Conservation (phyloP, 176 grass and related monocot genomes). For the Leersia perrieri region DNA sequence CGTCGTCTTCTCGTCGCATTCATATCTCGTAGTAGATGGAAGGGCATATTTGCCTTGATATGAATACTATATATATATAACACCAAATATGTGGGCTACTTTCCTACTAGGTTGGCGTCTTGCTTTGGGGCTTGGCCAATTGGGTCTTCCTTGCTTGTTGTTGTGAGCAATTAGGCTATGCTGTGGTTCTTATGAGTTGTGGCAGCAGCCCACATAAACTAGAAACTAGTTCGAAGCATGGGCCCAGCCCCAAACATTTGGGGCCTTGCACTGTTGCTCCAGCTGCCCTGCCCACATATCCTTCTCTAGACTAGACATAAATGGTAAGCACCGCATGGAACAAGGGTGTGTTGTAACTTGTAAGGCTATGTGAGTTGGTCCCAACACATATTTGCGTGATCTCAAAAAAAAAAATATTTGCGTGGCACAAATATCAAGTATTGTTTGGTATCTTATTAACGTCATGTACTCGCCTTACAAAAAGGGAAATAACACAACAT, state of each 20-base stretch:
- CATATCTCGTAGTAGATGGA: no score
- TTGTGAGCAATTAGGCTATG: background rate
- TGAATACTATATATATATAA: no score
- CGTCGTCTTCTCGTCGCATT: no score
- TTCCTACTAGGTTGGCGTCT: background rate
- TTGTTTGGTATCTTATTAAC: background rate
- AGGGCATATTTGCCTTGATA: no score
- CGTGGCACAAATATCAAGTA: background rate
- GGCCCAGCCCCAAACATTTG: background rate
- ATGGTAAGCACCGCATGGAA: background rate
- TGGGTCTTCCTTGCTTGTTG: background rate
- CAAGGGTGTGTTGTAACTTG: background rate
- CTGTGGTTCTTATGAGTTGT: background rate
- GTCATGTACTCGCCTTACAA: background rate
- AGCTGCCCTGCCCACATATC: background rate
- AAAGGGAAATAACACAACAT: slow-evolving; percentile 5
- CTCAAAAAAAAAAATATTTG: no score
- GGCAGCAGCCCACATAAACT: background rate
- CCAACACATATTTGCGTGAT: background rate
- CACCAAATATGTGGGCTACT: no score
- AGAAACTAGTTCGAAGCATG: background rate
- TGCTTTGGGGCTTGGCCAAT: background rate
- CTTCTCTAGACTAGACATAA: background rate
- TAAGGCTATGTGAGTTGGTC: background rate
- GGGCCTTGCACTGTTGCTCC: background rate